Evolutionary conservation across 139 green algal species (phyloP).

Genomic region (Axilococcus clingmanii): DNA sequence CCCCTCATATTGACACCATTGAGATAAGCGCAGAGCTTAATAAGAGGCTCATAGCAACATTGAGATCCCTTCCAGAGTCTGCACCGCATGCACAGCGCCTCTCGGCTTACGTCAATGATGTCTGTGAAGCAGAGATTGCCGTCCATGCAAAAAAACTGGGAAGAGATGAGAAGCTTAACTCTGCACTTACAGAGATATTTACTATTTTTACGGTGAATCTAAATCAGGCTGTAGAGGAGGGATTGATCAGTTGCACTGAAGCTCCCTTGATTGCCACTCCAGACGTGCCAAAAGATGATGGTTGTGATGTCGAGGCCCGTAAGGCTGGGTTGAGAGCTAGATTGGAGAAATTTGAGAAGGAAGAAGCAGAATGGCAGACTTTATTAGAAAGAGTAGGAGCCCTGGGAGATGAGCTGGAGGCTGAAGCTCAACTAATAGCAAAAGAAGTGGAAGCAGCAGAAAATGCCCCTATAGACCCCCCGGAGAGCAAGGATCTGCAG

Average conservation of each 20-base stretch:
- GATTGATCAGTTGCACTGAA: conserved; percentile 4
- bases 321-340: conserved; percentile 27
- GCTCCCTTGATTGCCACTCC: conserved; percentile 1
- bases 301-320: conserved; percentile 24
- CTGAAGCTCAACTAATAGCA: background rate
- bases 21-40: conserved; percentile 11
- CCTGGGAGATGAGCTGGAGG: conserved; percentile 1
- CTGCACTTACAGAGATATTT: conserved; percentile 3
- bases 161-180: background rate
- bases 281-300: conserved; percentile 3
- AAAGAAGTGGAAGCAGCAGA: conserved; percentile 3
- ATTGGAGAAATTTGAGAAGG: conserved; percentile 23
- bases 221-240: background rate
- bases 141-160: background rate
- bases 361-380: conserved; percentile 31
- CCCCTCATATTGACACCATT: conserved; percentile 16
- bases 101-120: conserved; percentile 2
- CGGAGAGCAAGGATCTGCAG: conserved; percentile 16
- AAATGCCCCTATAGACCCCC: background rate
- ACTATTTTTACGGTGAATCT: conserved; percentile 8
- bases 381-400: conserved; percentile 19
- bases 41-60: conserved; percentile 2
- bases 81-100: conserved; percentile 5
- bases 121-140: conserved; percentile 10
- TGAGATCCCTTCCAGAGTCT: conserved; percentile 6